Evolutionary conservation across 2,329 filamentous ascomycete species (phyloP).

Genomic region (Endocalyx cinctus): DNA sequence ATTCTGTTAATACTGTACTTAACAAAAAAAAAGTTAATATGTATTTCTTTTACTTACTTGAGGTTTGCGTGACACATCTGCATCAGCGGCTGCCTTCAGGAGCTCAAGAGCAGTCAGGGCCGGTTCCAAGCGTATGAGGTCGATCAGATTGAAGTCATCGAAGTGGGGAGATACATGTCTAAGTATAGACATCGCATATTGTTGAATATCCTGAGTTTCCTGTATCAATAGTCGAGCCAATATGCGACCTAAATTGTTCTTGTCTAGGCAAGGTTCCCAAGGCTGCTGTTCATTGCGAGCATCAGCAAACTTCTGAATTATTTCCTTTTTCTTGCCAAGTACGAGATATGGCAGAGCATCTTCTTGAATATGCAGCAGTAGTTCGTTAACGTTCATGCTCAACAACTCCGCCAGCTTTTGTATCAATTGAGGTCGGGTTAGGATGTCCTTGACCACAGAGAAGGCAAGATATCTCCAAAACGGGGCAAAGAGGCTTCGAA

Average conservation of each 20-base stretch:
- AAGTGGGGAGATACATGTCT: conserved; percentile 67
- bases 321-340: conserved; percentile 68
- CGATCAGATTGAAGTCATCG: conserved; percentile 58
- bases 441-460: conserved; percentile 75
- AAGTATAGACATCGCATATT: conserved; percentile 64
- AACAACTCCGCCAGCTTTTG: conserved; percentile 77
- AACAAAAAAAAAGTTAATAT: conserved; percentile 19
- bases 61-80: conserved; percentile 48
- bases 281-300: conserved; percentile 67
- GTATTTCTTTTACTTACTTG: conserved; percentile 44
- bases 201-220: conserved; percentile 53
- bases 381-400: conserved; percentile 66
- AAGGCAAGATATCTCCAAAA: conserved; percentile 88
- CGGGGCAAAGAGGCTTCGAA: conserved; percentile 69
- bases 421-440: conserved; percentile 74
- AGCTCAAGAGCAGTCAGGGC: conserved; percentile 75
- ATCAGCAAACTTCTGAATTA: conserved; percentile 76
- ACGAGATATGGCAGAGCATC: conserved; percentile 86
- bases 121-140: conserved; percentile 70
- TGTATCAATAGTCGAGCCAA: conserved; percentile 57
- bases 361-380: conserved; percentile 71
- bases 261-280: conserved; percentile 50
- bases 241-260: conserved; percentile 52
- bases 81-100: conserved; percentile 73
- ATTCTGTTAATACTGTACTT: too few relatives aligned